Evolutionary conservation across 2,329 filamentous ascomycete species (phyloP).

Genomic region (Fusarium sambucinum): DNA sequence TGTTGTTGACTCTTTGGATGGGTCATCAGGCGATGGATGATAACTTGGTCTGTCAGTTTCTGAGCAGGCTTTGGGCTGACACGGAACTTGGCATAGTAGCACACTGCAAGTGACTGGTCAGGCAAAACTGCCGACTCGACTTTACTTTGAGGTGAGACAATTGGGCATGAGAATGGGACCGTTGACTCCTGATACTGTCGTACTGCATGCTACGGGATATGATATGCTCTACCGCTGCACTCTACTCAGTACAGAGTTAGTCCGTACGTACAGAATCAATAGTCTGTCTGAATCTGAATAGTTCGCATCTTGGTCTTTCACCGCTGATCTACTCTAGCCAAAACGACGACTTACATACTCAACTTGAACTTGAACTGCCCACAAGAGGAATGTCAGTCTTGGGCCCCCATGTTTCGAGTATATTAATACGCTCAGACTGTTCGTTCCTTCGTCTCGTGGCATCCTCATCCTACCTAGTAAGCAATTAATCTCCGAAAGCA

Average conservation of each 20-base stretch:
- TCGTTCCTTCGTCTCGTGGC: constrained; percentile 3
- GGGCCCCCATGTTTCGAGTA: constrained; percentile 24
- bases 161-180: constrained; percentile 17
- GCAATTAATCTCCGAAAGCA: constrained; percentile 10
- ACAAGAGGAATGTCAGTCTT: constrained; percentile 18
- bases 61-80: neutral
- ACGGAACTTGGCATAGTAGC: neutral
- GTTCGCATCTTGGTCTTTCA: constrained; percentile 22
- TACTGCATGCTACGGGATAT: neutral
- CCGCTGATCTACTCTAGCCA: constrained; percentile 21
- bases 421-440: constrained; percentile 6
- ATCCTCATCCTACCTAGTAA: constrained; percentile 1
- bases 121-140: constrained; percentile 8
- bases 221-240: neutral
- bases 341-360: neutral
- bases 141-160: constrained; percentile 14
- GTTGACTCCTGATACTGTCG: neutral
- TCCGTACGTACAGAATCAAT: constrained; percentile 11
- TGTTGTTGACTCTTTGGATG: no score
- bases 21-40: no score
- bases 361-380: neutral
- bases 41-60: neutral
- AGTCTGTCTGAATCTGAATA: constrained; percentile 12
- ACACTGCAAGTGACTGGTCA: constrained; percentile 14
- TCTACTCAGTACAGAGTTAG: neutral